phyloP scores from a whole-genome alignment of 2,329 filamentous ascomycete genomes.

The Fusarium oligoseptatum region DNA sequence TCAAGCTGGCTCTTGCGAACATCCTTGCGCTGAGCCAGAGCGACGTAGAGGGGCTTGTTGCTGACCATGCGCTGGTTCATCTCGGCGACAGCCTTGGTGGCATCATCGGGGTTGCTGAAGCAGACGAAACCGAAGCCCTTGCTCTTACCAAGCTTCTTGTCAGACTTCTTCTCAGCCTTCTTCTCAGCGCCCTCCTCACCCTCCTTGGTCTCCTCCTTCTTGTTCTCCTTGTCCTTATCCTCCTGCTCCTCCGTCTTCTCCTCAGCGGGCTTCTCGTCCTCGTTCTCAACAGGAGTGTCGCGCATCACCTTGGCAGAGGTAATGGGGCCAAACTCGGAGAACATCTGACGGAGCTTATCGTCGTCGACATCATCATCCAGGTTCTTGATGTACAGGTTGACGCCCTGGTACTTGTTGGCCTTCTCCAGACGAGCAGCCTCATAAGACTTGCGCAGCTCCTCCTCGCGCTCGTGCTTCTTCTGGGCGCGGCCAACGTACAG shows the following conservation, averaged over 20 bases:
- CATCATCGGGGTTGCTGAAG: slow-evolving; percentile 99
- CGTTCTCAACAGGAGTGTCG: slow-evolving; percentile 73
- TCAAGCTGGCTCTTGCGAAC: slow-evolving; percentile 99
- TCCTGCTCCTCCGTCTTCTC: slow-evolving; percentile 65
- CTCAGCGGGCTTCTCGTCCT: slow-evolving; percentile 63
- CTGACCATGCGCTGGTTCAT: slow-evolving; percentile 99
- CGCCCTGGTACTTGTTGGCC: slow-evolving; percentile 98
- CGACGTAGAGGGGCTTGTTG: slow-evolving; percentile 96
- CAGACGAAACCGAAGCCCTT: slow-evolving; percentile 99
- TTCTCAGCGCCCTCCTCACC: slow-evolving; percentile 64
- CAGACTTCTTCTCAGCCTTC: slow-evolving; percentile 68
- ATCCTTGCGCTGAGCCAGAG: slow-evolving; percentile 98
- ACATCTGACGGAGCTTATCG: slow-evolving; percentile 95
- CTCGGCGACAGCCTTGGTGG: slow-evolving; percentile 98
- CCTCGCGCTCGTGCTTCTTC: slow-evolving; percentile 99
- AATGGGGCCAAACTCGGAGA: slow-evolving; percentile 91
- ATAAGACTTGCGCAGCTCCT: slow-evolving; percentile 98
- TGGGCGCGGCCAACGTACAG: slow-evolving; percentile 98
- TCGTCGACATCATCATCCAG: slow-evolving; percentile 97
- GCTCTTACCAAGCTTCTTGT: slow-evolving; percentile 91
- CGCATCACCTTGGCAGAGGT: slow-evolving; percentile 99
- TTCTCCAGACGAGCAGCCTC: slow-evolving; percentile 98
- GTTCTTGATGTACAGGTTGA: slow-evolving; percentile 99
- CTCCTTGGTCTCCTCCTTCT: slow-evolving; percentile 64
- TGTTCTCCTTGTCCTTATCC: slow-evolving; percentile 62